phyloP scores from a whole-genome alignment of 129 eudicot genomes.

The Flaveria ramosissima region DNA sequence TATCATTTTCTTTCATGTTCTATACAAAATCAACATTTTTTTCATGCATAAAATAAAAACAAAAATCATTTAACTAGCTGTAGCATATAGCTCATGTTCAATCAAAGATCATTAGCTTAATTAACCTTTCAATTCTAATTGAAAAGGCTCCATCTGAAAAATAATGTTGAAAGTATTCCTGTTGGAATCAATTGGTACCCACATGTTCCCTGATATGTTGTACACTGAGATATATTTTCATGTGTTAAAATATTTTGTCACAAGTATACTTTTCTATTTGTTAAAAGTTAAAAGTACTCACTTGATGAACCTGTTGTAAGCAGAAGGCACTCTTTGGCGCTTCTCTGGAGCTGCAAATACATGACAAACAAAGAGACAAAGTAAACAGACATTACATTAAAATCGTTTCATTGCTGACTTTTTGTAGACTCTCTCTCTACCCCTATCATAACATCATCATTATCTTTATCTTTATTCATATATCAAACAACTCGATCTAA shows the following conservation, averaged over 20 bases:
- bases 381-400: slow-evolving; percentile 44
- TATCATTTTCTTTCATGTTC: background rate
- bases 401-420: slow-evolving; percentile 54
- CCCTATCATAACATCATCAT: slow-evolving; percentile 76
- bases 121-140: background rate
- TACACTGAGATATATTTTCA: background rate
- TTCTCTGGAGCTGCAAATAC: slow-evolving; percentile 90
- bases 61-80: background rate
- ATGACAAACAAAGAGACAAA: slow-evolving; percentile 51
- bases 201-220: background rate
- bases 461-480: slow-evolving; percentile 36
- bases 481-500: slow-evolving; percentile 28
- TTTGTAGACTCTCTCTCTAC: slow-evolving; percentile 34
- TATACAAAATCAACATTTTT: background rate
- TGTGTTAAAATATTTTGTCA: background rate
- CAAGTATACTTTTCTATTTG: background rate
- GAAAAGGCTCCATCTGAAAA: background rate
- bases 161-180: background rate
- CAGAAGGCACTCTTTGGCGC: slow-evolving; percentile 99
- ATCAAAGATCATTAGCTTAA: background rate
- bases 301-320: slow-evolving; percentile 99
- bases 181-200: background rate
- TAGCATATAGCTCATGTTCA: background rate
- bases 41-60: background rate
- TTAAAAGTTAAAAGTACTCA: slow-evolving; percentile 40